Evolutionary conservation across 345 rosid genomes (phyloP).

Genomic region (Brassica juncea): DNA sequence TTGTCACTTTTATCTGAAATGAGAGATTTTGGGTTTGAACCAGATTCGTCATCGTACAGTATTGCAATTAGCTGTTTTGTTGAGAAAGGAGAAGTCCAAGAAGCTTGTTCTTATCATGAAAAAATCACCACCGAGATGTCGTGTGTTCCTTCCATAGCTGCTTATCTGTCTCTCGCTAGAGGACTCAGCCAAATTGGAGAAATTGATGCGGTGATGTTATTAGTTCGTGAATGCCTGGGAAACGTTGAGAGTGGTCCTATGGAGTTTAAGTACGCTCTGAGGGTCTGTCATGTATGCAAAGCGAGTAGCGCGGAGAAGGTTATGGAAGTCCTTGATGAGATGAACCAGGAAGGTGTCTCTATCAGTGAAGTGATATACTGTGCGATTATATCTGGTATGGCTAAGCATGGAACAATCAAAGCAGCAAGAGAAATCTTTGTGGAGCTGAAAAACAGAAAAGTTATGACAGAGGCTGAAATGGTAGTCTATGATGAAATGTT

Average conservation of each 20-base stretch:
- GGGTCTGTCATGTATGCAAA: slow-evolving; percentile 61
- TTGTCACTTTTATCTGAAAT: slow-evolving; percentile 62
- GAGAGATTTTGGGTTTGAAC: slow-evolving; percentile 49
- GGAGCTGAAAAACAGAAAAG: slow-evolving; percentile 51
- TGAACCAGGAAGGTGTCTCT: slow-evolving; percentile 64
- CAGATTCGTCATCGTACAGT: slow-evolving; percentile 61
- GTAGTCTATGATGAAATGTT: slow-evolving; percentile 79
- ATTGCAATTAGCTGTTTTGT: slow-evolving; percentile 56
- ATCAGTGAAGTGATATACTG: slow-evolving; percentile 60
- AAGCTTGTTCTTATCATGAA: slow-evolving; percentile 72
- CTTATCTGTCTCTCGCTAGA: slow-evolving; percentile 65
- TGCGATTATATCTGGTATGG: slow-evolving; percentile 74
- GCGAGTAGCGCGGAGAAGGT: slow-evolving; percentile 54
- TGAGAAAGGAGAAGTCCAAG: slow-evolving; percentile 54
- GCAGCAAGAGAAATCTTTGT: slow-evolving; percentile 73
- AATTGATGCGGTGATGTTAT: slow-evolving; percentile 78
- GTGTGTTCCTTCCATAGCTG: slow-evolving; percentile 61
- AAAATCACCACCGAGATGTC: slow-evolving; percentile 71
- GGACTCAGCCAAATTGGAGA: slow-evolving; percentile 81
- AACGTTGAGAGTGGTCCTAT: slow-evolving; percentile 66
- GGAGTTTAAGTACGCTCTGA: slow-evolving; percentile 75
- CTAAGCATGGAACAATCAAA: slow-evolving; percentile 74
- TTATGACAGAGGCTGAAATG: slow-evolving; percentile 64
- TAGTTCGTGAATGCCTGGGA: slow-evolving; percentile 82
- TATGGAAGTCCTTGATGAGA: slow-evolving; percentile 70